These are phyloP conservation scores for Termitomyces sp. DNA, from an alignment of 768 basidiomycete genomes.

Conservation along the genomic window DNA sequence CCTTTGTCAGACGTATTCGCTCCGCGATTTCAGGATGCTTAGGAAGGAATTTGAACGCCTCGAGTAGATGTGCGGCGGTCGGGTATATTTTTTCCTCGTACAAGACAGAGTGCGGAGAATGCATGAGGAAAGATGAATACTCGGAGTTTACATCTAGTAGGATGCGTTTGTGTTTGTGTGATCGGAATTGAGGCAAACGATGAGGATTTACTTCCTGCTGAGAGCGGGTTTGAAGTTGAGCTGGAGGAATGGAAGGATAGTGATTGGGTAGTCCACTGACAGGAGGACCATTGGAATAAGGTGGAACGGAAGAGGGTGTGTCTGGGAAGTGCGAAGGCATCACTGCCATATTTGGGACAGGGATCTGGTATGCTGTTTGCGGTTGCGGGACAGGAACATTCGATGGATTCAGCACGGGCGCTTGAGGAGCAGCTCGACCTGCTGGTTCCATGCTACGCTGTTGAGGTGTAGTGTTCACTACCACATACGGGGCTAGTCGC, in stretches of 20 bases:
- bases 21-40: slow-evolving; percentile 40
- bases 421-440: background rate
- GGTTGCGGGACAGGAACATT: background rate
- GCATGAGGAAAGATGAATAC: slow-evolving; percentile 52
- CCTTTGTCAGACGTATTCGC: slow-evolving; percentile 36
- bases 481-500: background rate
- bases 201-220: background rate
- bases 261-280: background rate
- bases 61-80: slow-evolving; percentile 68
- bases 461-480: background rate
- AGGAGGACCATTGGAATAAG: background rate
- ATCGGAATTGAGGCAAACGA: background rate
- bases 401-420: background rate
- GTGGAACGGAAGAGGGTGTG: background rate
- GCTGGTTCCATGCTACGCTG: background rate
- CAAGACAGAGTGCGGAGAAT: slow-evolving; percentile 56
- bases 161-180: slow-evolving; percentile 11
- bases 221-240: background rate
- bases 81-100: slow-evolving; percentile 54
- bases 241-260: background rate
- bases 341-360: background rate
- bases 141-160: slow-evolving; percentile 35
- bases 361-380: background rate
- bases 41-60: slow-evolving; percentile 65
- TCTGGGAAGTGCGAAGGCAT: too few relatives aligned